Evolutionary conservation across 768 basidiomycete species (phyloP), one percentile per base, ranked within the genome.

Genomic region (Collybia sp.): DNA sequence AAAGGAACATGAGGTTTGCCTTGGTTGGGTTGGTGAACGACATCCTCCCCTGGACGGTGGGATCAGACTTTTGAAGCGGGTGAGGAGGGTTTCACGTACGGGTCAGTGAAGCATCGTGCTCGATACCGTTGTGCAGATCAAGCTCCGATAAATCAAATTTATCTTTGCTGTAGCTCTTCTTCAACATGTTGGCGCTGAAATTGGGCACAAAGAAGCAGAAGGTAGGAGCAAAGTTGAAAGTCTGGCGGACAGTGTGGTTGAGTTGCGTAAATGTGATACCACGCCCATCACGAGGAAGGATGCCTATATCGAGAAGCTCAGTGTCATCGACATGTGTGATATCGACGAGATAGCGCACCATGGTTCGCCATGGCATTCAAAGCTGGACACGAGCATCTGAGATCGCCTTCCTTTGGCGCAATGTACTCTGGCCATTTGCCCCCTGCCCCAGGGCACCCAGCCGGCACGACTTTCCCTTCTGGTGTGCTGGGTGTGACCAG

Each of bases 331-430:
- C n/a, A n/a, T 19, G 36, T 16, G 12, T 12, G 5, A 72, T 66
- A 66, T 37, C 69, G 69, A 50, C 70, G 67, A 36, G 19, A 5
- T 5, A 6, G 48, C 66, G 30, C 33, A 88, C 88, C 89, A 49
- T 91, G 88, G 58, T 91, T 91, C 6, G 88, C 86, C 77, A 92
- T 69, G 0, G 85, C 83, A 53, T 92, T 91, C 48, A 91, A 59
- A 11, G 77, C 86, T 1, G 88, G 88, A 52, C 88, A 90, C 1
- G 82, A 77, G 50, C 78, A 77, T 2, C 88, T 70, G 54, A 86
- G 88, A 53, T 89, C 87, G 1, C 76, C 78, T 8, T 79, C 71
- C 46, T 61, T 63, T 9, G 85, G 75, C 2, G 81, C 61, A 1
- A 71, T 63, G 55, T 73, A 88, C 55, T 82, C 78, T 0, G 87